Evolutionary conservation across 352 stramenopile genomes (phyloP), one percentile per base, ranked within the genome.

Genomic region (Peronospora belbahrii): DNA sequence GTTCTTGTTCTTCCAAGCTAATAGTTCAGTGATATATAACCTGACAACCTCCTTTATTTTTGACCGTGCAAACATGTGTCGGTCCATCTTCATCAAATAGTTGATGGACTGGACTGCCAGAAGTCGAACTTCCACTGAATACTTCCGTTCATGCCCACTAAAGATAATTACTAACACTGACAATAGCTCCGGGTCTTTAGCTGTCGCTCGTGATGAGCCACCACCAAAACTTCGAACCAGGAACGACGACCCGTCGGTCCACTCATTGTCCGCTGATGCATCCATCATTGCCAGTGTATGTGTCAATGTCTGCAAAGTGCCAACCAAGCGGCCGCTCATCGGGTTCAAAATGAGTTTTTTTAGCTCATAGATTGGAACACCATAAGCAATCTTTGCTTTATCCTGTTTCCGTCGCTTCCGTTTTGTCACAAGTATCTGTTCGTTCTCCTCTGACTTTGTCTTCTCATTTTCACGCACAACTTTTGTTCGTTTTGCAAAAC

Each of bases 201-300:
- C 48, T 17, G 66, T 56, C n/a, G 64, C 49, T 0, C 58, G 57
- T 6, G 56, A 51, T 6, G 53, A 59, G 6, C 45, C 45, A 5
- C 46, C 59, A 23, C 59, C 69, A 61, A 87, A 81, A 3, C 68
- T 60, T 15, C 75, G 73, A 22, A 87, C 59, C 13, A 88, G 63
- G 13, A 89, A 68, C 13, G 73, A 68, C 6, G 55, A 52, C 10
- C 59, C 63, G 27, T 85, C 74, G 0, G 70, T 70, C 74, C 76
- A 88, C 37, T 85, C 77, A 13, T 70, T 73, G 33, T 90, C 81
- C 0, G 72, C 59, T 5, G 81, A 93, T 15, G 81, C 81, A 46
- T 93, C 81, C 66, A 85, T 83, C 78, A 93, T 90, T 1, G 81
- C 81, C 22, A 93, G 28, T 13, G 79, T 88, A 48, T 93, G 81